phyloP scores from a whole-genome alignment of 106 monocot genomes.

The Chionographis japonica region DNA sequence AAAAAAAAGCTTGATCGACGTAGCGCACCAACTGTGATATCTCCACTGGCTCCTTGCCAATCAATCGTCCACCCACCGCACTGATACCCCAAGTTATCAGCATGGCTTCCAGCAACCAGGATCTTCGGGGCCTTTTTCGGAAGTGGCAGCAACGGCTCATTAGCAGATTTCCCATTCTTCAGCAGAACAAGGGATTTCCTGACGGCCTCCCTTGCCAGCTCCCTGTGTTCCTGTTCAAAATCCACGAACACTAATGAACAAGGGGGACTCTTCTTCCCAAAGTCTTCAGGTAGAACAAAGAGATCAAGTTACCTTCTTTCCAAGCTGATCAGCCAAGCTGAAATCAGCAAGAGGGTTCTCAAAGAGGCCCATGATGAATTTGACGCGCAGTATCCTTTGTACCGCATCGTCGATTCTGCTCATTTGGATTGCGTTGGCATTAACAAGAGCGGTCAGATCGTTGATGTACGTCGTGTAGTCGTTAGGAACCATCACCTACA shows the following conservation, averaged over 20 bases:
- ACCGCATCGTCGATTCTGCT: conserved; percentile 81
- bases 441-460: conserved; percentile 41
- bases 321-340: conserved; percentile 54
- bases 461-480: conserved; percentile 42
- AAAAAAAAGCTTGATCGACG: no score
- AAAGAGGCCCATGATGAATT: conserved; percentile 81
- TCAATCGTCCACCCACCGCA: conserved; percentile 74
- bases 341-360: conserved; percentile 68
- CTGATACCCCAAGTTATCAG: conserved; percentile 57
- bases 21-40: conserved; percentile 27
- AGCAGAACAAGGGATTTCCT: conserved; percentile 83
- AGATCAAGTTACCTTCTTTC: conserved; percentile 43
- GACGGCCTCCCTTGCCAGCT: conserved; percentile 85
- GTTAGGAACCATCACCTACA: conserved; percentile 76
- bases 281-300: neutral
- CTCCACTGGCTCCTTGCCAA: conserved; percentile 52
- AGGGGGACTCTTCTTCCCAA: no score
- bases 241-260: no score
- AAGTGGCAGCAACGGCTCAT: conserved; percentile 34
- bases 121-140: conserved; percentile 44
- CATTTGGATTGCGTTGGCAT: conserved; percentile 47
- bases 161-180: conserved; percentile 52
- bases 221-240: conserved; percentile 68
- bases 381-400: conserved; percentile 68
- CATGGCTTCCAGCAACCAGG: conserved; percentile 63